A percentile compares a stretch with the other conserved stretches of the same genome.
Conservation (phyloP, 257 asterid genomes). For the Cruciata laevipes region DNA sequence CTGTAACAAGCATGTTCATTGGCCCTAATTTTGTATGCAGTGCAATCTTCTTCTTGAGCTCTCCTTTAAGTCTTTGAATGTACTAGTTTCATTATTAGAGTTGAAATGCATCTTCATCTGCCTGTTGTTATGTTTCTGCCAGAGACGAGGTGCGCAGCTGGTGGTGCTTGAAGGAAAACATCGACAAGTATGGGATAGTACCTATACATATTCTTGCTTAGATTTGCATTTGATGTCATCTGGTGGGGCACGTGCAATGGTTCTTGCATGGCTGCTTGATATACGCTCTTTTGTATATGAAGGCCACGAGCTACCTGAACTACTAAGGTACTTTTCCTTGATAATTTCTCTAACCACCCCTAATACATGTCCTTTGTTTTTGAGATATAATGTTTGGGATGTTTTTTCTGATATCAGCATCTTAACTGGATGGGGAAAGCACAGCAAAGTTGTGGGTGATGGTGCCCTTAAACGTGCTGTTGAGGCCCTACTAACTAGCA, state of each 20-base stretch:
- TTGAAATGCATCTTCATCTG: slow-evolving; percentile 1
- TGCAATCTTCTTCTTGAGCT: not conserved
- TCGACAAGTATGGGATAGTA: slow-evolving; percentile 77
- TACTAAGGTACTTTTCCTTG: slow-evolving; percentile 34
- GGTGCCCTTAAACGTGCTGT: slow-evolving; percentile 67
- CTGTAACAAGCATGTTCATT: not conserved
- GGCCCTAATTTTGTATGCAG: not conserved
- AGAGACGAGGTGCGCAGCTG: slow-evolving; percentile 85
- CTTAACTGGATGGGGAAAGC: slow-evolving; percentile 98
- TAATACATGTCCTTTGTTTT: not conserved
- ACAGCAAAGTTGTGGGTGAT: slow-evolving; percentile 89
- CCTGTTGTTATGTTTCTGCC: slow-evolving; percentile 8
- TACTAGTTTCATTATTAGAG: not conserved
- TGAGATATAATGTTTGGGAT: not conserved
- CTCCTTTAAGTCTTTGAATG: not conserved
- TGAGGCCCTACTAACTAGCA: slow-evolving; percentile 67
- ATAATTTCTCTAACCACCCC: not conserved
- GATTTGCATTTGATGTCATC: slow-evolving; percentile 96
- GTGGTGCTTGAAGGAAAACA: slow-evolving; percentile 88
- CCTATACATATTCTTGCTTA: slow-evolving; percentile 74
- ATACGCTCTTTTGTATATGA: slow-evolving; percentile 61
- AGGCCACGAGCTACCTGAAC: slow-evolving; percentile 82
- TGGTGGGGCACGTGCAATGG: slow-evolving; percentile 96
- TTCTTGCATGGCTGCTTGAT: slow-evolving; percentile 84
- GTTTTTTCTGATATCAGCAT: slow-evolving; percentile 42